These are phyloP conservation scores for Phytophthora fragariaefolia DNA, from an alignment of 352 stramenopile genomes.

Conservation along the genomic window DNA sequence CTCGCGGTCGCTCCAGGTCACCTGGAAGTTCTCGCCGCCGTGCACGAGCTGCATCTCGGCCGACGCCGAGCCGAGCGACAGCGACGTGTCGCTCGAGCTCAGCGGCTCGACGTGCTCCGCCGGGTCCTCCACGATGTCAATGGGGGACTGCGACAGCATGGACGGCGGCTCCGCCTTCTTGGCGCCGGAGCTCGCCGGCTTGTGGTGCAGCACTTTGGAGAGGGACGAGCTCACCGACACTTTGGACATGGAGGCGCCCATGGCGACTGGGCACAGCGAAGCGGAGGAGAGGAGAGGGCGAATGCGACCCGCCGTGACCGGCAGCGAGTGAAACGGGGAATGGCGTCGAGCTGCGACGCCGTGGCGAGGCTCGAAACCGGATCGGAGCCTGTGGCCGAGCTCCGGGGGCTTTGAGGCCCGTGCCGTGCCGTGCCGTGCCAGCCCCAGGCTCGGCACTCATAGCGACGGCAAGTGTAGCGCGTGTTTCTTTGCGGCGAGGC, in stretches of 20 bases:
- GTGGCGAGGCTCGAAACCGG: too few relatives aligned
- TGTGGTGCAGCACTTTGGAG: conserved; percentile 25
- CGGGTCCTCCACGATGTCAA: conserved; percentile 53
- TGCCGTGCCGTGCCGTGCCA: background rate
- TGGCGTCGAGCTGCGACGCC: conserved; percentile 8
- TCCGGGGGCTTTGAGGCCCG: conserved; percentile 4
- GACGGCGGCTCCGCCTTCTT: conserved; percentile 7
- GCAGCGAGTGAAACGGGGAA: conserved; percentile 15
- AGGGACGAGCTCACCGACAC: background rate
- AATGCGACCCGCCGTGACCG: too few relatives aligned
- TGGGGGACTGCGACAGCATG: conserved; percentile 54
- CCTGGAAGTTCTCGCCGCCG: conserved; percentile 54
- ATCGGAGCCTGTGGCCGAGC: background rate
- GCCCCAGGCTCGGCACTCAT: conserved; percentile 1
- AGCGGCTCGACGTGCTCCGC: conserved; percentile 26
- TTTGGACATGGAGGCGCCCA: conserved; percentile 28
- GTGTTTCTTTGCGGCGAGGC: conserved; percentile 15
- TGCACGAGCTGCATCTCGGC: conserved; percentile 47
- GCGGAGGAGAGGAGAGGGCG: background rate
- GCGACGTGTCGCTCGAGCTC: conserved; percentile 18
- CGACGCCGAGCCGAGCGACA: conserved; percentile 39
- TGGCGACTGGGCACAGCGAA: background rate
- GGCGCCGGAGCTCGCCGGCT: background rate
- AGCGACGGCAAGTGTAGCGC: conserved; percentile 9
- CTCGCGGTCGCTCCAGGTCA: conserved; percentile 50